Evolutionary conservation across 495 filamentous ascomycete species (phyloP).

Genomic region (Aspergillus homomorphus): DNA sequence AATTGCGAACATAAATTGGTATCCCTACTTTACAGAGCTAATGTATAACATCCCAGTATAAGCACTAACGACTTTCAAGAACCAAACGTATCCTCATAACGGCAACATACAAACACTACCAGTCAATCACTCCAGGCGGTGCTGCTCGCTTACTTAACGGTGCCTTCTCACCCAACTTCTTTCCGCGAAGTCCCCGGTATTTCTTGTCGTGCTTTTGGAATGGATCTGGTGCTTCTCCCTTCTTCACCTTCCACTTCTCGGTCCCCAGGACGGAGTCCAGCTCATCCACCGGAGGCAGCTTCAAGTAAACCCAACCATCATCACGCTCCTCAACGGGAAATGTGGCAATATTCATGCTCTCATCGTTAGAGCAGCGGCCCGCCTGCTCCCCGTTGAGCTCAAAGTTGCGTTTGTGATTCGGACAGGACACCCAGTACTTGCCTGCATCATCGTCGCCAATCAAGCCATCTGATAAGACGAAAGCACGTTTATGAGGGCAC

Average conservation of each 20-base stretch:
- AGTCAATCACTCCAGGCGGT: conserved; percentile 60
- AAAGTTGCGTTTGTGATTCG: conserved; percentile 91
- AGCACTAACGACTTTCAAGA: neutral
- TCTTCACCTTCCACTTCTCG: conserved; percentile 76
- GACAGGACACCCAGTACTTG: conserved; percentile 84
- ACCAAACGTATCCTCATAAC: conserved; percentile 9
- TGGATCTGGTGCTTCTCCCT: conserved; percentile 60
- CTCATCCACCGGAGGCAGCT: conserved; percentile 81
- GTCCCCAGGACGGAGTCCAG: conserved; percentile 82
- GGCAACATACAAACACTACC: conserved; percentile 45
- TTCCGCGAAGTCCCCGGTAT: conserved; percentile 54
- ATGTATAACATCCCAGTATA: neutral
- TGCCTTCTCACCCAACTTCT: conserved; percentile 53
- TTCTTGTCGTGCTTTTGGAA: conserved; percentile 71
- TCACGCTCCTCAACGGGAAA: conserved; percentile 77
- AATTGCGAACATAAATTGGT: neutral
- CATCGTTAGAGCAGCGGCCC: conserved; percentile 76
- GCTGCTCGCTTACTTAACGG: conserved; percentile 39
- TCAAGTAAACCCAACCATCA: conserved; percentile 82
- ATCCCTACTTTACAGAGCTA: neutral
- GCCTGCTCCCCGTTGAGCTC: conserved; percentile 65
- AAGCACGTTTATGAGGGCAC: conserved; percentile 95
- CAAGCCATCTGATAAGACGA: conserved; percentile 82
- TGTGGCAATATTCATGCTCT: conserved; percentile 74
- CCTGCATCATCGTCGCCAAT: conserved; percentile 68